phyloP scores from a whole-genome alignment of 1,284 basidiomycete genomes.

The Malassezia obtusa region DNA sequence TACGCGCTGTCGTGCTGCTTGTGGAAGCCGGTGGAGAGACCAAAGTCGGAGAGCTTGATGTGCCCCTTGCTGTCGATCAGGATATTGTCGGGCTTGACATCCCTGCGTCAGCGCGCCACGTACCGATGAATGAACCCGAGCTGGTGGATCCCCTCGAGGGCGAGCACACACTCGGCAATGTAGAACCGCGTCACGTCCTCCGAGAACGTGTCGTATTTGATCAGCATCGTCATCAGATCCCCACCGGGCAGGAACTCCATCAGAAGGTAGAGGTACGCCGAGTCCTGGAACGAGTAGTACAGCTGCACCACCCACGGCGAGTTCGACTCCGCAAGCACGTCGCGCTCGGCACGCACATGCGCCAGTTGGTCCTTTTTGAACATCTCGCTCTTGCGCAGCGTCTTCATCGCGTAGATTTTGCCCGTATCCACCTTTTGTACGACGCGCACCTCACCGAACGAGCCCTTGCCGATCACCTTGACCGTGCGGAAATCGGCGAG shows the following conservation, averaged over 20 bases:
- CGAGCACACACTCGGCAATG: slow-evolving; percentile 95
- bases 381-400: slow-evolving; percentile 94
- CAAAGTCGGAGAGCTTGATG: slow-evolving; percentile 91
- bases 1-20: slow-evolving; percentile 88
- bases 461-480: slow-evolving; percentile 98
- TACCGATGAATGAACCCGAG: slow-evolving; percentile 87
- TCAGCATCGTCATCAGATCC: slow-evolving; percentile 96
- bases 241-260: slow-evolving; percentile 99
- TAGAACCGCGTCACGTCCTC: slow-evolving; percentile 98
- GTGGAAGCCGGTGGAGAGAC: slow-evolving; percentile 86
- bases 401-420: slow-evolving; percentile 99
- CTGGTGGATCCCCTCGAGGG: slow-evolving; percentile 94
- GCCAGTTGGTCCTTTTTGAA: slow-evolving; percentile 96
- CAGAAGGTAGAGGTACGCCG: slow-evolving; percentile 87
- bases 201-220: slow-evolving; percentile 98
- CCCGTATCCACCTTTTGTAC: slow-evolving; percentile 95
- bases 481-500: slow-evolving; percentile 88
- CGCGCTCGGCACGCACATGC: slow-evolving; percentile 94
- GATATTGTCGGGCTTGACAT: slow-evolving; percentile 96
- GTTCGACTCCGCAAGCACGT: slow-evolving; percentile 92
- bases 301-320: slow-evolving; percentile 96
- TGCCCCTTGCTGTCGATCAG: slow-evolving; percentile 87
- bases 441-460: slow-evolving; percentile 91
- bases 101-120: slow-evolving; percentile 43
- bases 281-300: slow-evolving; percentile 97